A percentile compares a stretch with the other conserved stretches of the same genome.
These are phyloP conservation scores for Salix udensis DNA, from an alignment of 345 rosid genomes.

Conservation along the genomic window DNA sequence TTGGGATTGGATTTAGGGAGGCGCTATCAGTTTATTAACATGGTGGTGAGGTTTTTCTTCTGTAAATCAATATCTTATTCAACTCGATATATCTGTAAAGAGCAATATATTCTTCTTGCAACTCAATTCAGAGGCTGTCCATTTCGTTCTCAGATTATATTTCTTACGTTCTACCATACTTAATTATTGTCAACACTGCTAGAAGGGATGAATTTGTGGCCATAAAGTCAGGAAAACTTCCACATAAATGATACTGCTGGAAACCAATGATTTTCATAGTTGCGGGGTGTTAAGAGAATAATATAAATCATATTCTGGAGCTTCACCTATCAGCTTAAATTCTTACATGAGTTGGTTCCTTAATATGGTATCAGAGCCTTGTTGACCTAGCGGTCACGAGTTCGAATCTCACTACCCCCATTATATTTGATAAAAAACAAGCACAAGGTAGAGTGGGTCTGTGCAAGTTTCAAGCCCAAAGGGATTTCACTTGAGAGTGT, in stretches of 20 bases:
- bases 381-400: too few species aligned
- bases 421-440: too few species aligned
- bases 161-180: not conserved
- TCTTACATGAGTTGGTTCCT: too few species aligned
- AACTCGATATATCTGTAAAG: not conserved
- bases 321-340: too few species aligned
- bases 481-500: too few species aligned
- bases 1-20: slow-evolving; percentile 39
- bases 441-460: too few species aligned
- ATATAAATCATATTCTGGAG: too few species aligned
- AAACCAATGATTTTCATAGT: not conserved
- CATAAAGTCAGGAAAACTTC: not conserved
- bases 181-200: not conserved
- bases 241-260: not conserved
- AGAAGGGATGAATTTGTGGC: not conserved
- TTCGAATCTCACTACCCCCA: too few species aligned
- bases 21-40: slow-evolving; percentile 38
- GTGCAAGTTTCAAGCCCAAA: too few species aligned
- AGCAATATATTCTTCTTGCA: not conserved
- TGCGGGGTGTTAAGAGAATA: too few species aligned
- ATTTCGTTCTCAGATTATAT: not conserved
- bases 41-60: not conserved
- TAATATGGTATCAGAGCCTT: too few species aligned
- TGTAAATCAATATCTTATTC: not conserved
- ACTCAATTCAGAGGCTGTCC: not conserved